These are phyloP conservation scores for Xylaria nigripes DNA, from an alignment of 495 filamentous ascomycete species.

Conservation along the genomic window DNA sequence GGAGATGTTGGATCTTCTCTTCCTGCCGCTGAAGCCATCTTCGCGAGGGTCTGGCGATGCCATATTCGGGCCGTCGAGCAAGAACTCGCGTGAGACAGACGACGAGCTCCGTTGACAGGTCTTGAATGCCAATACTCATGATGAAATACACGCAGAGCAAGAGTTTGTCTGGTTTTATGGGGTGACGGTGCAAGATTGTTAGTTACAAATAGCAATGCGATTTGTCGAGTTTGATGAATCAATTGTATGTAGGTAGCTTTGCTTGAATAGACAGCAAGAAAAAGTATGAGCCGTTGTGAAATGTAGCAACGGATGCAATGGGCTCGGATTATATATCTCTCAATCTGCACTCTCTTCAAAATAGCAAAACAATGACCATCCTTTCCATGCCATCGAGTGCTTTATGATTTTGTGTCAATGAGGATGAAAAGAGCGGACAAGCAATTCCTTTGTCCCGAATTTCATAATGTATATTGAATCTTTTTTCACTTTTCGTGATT, in stretches of 20 bases:
- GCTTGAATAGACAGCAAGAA: not conserved
- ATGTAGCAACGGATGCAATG: not conserved
- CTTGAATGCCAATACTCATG: constrained; percentile 19
- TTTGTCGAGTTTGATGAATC: not conserved
- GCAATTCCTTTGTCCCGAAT: constrained; percentile 3
- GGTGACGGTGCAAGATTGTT: not conserved
- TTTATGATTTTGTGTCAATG: not conserved
- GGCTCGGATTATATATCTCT: not conserved
- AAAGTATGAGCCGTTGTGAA: not conserved
- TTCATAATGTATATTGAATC: not conserved
- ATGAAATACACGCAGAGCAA: not conserved
- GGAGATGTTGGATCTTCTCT: constrained; percentile 16
- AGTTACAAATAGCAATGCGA: not conserved
- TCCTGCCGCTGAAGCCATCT: constrained; percentile 22
- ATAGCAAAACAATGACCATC: not conserved
- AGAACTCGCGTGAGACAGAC: constrained; percentile 18
- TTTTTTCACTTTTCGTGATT: not conserved
- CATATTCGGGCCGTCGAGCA: constrained; percentile 23
- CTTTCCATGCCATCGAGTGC: not conserved
- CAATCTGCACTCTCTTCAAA: not conserved
- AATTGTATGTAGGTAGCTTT: constrained; percentile 7
- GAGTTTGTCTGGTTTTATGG: not conserved
- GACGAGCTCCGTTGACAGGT: constrained; percentile 13
- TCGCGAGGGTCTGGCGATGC: constrained; percentile 21
- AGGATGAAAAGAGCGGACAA: not conserved